A percentile compares a stretch with the other conserved stretches of the same genome.
Evolutionary conservation across 768 basidiomycete genomes (phyloP).

Genomic region (Dioszegia aurantiaca): DNA sequence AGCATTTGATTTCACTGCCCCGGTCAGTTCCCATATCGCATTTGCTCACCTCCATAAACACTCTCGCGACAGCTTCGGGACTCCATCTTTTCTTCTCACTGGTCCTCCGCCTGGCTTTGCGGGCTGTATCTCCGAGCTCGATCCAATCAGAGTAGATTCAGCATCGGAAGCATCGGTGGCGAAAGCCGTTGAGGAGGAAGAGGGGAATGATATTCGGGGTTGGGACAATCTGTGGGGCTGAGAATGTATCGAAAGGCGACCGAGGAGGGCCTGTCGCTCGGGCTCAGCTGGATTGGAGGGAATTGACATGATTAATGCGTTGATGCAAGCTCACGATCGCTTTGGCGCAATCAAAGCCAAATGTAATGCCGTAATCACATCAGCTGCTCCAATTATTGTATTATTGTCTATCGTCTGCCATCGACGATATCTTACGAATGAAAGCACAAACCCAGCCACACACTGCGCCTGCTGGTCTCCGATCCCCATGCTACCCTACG

Average conservation of each 20-base stretch:
- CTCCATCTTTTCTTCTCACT: slow-evolving; percentile 18
- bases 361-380: too few relatives aligned
- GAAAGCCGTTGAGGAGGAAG: slow-evolving; percentile 29
- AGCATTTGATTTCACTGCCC: slow-evolving; percentile 46
- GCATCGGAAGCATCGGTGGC: slow-evolving; percentile 15
- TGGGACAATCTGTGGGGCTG: slow-evolving; percentile 26
- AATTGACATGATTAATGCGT: background rate
- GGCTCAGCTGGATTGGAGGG: background rate
- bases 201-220: slow-evolving; percentile 38
- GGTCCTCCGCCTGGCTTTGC: background rate
- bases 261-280: slow-evolving; percentile 31
- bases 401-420: too few relatives aligned
- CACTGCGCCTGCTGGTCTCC: too few relatives aligned
- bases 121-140: background rate
- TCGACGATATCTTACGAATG: too few relatives aligned
- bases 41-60: slow-evolving; percentile 43
- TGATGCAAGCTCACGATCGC: too few relatives aligned
- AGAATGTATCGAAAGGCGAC: slow-evolving; percentile 20
- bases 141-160: slow-evolving; percentile 11
- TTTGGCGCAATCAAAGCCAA: too few relatives aligned
- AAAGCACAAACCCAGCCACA: too few relatives aligned
- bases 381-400: too few relatives aligned
- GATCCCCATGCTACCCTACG: too few relatives aligned
- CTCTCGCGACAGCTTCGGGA: slow-evolving; percentile 40
- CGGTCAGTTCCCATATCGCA: slow-evolving; percentile 1